Base-by-base conservation (phyloP, 1,284 basidiomycete species). In the Tremellales sp. region DNA sequence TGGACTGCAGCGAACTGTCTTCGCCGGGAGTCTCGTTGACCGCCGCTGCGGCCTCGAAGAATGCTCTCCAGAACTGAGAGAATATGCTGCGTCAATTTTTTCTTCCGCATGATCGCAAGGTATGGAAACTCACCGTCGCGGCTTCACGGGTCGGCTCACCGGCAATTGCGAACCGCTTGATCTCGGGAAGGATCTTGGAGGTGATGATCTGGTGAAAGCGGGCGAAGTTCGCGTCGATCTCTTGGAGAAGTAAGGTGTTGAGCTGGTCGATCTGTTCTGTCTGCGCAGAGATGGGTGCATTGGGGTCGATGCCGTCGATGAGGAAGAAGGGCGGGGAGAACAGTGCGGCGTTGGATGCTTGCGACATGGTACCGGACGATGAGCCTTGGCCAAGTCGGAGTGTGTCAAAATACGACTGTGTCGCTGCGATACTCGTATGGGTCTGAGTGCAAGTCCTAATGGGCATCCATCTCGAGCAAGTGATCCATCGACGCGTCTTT, bases 231-330 rank as follows among this genome's bases (percentile, higher is more conserved):
- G 88, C 87, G 65, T 97, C 92, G 61, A 94, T 86, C 65, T 93
- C 87, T 82, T 95, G 75, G 5, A 72, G 56, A 24, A 74, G 68
- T 40, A 94, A 78, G 1, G 92, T 95, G 60, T 95, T 95, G 59
- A 94, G 78, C 68, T 94, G 92, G 72, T 97, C 92, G 51, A 95
- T 88, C 73, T 93, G 89, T 67, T 95, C 90, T 48, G 92, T 85
- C 50, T 74, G 71, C 18, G 63, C 58, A 31, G 77, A 92, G 85
- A 86, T 78, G 22, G 89, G 79, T 12, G 86, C 83, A 8, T 75
- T 76, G 1, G 81, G 82, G 60, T 89, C 84, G 41, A 92, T 78
- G 0, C 87, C 87, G 5, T 83, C 82, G 6, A 92, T 78, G 29
- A 77, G 31, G 45, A 57, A 70, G 59, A 72, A 73, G 2, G 71